Base-by-base conservation (phyloP, 2,329 filamentous ascomycete genomes). In the Calonectria pseudoreteaudii region DNA sequence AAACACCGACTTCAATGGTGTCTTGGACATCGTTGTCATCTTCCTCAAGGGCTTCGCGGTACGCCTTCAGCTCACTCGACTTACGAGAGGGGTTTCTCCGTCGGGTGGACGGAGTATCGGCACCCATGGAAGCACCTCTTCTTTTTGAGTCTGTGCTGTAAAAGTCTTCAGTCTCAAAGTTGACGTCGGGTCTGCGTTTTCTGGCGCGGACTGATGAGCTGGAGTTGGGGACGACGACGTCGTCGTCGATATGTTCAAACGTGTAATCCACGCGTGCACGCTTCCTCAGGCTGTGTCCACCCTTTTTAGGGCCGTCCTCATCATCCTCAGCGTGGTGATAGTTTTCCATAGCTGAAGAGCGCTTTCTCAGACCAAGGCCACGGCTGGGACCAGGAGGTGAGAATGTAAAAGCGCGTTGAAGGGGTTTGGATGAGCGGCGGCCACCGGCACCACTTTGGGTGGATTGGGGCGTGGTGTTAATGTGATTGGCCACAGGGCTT, bases 201-300 rank as follows among this genome's bases (percentile, higher is more conserved):
- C 82, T 83, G 71, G 77, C 79, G 70, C 84, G 84, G 66, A 81
- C 70, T 7, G 83, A 81, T 23, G 82, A 80, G 23, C 83, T 81
- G 11, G 82, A 83, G 81, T 80, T 83, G 76, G 82, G 83, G 49
- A 83, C 82, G 60, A 81, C 69, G 52, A 82, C 81, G 53, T 91
- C 89, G 73, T 90, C 88, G 69, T 87, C 86, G 74, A 88, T 86
- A 76, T 90, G 88, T 78, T 88, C 87, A 78, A 87, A 85, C 41
- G 88, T 89, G 84, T 91, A 91, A 82, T 91, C 90, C 75, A 91
- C 86, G 72, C 89, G 89, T 66, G 88, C 85, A 68, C 90, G 86
- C 81, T 89, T 90, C 76, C 90, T 86, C 36, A 92, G 86, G 41
- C 89, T 90, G 82, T 91, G 90, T 64, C 90, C 90, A 67, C 90